Evolutionary conservation across 2,329 filamentous ascomycete genomes (phyloP), one percentile per base, ranked within the genome.

Genomic region (Trichoderma oligosporum): DNA sequence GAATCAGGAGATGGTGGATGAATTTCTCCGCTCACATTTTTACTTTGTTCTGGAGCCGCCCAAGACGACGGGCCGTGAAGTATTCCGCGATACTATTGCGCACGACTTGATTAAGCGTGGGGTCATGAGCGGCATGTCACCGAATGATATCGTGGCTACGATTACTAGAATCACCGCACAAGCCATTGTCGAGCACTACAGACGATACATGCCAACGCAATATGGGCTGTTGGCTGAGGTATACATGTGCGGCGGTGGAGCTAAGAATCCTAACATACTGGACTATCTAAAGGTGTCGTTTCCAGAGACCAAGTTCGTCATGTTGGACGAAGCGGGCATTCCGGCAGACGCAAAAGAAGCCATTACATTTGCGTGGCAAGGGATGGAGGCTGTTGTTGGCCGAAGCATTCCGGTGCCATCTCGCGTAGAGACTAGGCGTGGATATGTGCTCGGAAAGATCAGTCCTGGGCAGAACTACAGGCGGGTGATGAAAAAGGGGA

Each of bases 241-340:
- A 35, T 85, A 81, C 71, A 80, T 85, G 76, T 84, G 81, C 65
- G 82, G 82, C 9, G 80, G 79, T 4, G 81, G 81, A 16, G 81
- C 81, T 0, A 74, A 77, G 59, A 84, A 85, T 63, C 77, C 79
- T 1, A 84, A 83, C 61, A 84, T 85, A 61, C 73, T 64, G 7
- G 66, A 74, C 6, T 81, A 76, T 64, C 77, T 85, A 60, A 77
- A 81, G 65, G 63, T 66, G 54, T 68, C 73, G 59, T 80, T 76
- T 62, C 81, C 76, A 12, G 70, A 73, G 35, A 76, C 76, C 2
- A 73, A 70, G 35, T 79, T 85, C 42, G 69, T 76, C 53, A 80
- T 81, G 74, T 71, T 85, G 6, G 80, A 84, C 61, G 80, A 80
- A 46, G 80, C 80, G 2, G 82, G 82, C 4, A 76, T 85, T 47